Evolutionary conservation across 805 yeast genomes (phyloP), one percentile per base, ranked within the genome.

Genomic region (Wickerhamomyces chambardii): DNA sequence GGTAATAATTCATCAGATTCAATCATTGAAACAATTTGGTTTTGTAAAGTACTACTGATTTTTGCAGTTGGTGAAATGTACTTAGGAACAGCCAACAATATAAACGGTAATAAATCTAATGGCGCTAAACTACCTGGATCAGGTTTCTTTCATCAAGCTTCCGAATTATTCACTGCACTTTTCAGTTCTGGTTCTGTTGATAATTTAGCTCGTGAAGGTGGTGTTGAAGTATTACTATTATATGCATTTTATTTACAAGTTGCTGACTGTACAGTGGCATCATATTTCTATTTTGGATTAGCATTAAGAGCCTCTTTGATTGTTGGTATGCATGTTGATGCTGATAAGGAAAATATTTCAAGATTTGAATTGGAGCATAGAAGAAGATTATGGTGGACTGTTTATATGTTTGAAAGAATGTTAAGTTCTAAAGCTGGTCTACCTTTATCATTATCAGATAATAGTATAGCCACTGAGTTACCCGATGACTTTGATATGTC

Each of bases 11-110:
- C 62, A 24, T 53, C 56, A 5, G 70, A 79, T 41, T 70, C 83
- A 6, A 73, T 79, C 21, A 61, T 80, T 36, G 86, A 82, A 51
- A 77, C 87, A 1, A 80, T 83, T 31, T 83, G 89, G 86, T 80
- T 80, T 47, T 81, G 90, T 59, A 83, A 83, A 53, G 70, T 81
- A 6, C 51, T 83, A 17, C 56, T 83, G 35, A 78, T 83, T 17
- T 82, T 83, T 53, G 85, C 90, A 5, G 70, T 76, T 32, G 92
- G 94, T 15, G 94, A 83, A 51, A 81, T 83, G 84, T 83, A 83
- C 47, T 55, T 82, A 27, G 90, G 90, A 1, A 79, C 86, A 1
- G 80, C 82, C 11, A 78, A 82, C 35, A 74, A 72, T 42, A 61
- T 68, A 17, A 78, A 78, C 47, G 75, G 79, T 3, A 53, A 45